A percentile compares a stretch with the other conserved stretches of the same genome.
Evolutionary conservation across 805 yeast genomes (phyloP).

Genomic region (Kregervanrija pseudodelftensis): DNA sequence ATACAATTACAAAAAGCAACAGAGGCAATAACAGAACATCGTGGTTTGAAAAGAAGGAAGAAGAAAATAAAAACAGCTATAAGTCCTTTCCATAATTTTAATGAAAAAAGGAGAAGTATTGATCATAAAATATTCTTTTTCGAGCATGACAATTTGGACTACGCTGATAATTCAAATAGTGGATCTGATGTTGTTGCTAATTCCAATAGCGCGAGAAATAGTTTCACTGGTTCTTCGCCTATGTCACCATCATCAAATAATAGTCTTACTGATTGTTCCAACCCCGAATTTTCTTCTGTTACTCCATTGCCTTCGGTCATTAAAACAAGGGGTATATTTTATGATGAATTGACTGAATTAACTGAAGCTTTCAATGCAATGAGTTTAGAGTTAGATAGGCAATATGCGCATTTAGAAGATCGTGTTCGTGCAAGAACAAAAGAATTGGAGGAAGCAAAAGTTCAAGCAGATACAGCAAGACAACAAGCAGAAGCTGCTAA

Average conservation of each 20-base stretch:
- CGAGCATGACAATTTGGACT: neutral
- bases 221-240: slow-evolving; percentile 7
- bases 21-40: slow-evolving; percentile 51
- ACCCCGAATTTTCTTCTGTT: neutral
- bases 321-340: slow-evolving; percentile 36
- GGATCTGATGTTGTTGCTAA: neutral
- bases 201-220: slow-evolving; percentile 3
- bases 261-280: slow-evolving; percentile 4
- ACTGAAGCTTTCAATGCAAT: slow-evolving; percentile 85
- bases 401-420: slow-evolving; percentile 79
- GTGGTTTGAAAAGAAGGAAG: slow-evolving; percentile 22
- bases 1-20: slow-evolving; percentile 75
- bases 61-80: slow-evolving; percentile 13
- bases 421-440: slow-evolving; percentile 80
- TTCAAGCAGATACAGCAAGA: slow-evolving; percentile 51
- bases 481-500: slow-evolving; percentile 71
- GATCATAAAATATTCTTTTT: neutral
- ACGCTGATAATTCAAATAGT: neutral
- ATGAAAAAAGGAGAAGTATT: slow-evolving; percentile 1
- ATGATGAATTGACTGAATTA: slow-evolving; percentile 83
- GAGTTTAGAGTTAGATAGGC: slow-evolving; percentile 82
- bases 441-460: slow-evolving; percentile 81
- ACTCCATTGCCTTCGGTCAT: slow-evolving; percentile 19
- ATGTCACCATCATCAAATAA: slow-evolving; percentile 7
- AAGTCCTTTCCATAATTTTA: slow-evolving; percentile 10